These are phyloP conservation scores for Lolium perenne DNA, from an alignment of 176 grass and related monocot species.

Conservation along the genomic window DNA sequence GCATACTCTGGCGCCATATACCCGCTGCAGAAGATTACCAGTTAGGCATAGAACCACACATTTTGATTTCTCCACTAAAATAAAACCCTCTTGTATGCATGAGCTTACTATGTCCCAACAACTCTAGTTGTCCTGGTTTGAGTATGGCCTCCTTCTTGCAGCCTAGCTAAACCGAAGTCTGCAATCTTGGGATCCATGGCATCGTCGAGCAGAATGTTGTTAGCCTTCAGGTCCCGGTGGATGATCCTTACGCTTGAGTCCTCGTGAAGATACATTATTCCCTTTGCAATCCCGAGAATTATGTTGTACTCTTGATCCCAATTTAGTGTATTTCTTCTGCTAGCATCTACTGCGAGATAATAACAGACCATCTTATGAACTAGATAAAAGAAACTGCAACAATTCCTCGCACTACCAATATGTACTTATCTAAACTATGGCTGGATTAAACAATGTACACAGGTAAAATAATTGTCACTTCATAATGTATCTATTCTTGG, in stretches of 20 bases:
- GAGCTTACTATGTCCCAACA: slow-evolving; percentile 54
- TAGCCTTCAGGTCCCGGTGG: slow-evolving; percentile 54
- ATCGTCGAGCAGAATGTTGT: slow-evolving; percentile 44
- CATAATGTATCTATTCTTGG: neutral
- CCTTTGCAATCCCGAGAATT: slow-evolving; percentile 50
- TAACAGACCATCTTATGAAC: neutral
- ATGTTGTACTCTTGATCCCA: slow-evolving; percentile 47
- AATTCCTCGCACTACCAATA: neutral
- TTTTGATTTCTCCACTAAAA: neutral
- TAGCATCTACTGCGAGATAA: slow-evolving; percentile 5
- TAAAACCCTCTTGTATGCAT: neutral
- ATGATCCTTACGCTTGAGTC: slow-evolving; percentile 57
- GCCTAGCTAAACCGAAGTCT: slow-evolving; percentile 47
- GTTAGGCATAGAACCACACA: slow-evolving; percentile 8
- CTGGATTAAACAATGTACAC: neutral
- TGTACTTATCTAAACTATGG: neutral
- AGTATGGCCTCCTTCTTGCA: slow-evolving; percentile 37
- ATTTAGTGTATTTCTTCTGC: slow-evolving; percentile 27
- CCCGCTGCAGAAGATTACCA: slow-evolving; percentile 34
- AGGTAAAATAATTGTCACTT: neutral
- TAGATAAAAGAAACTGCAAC: neutral
- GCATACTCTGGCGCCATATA: slow-evolving; percentile 59
- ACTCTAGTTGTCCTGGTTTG: slow-evolving; percentile 34
- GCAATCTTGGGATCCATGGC: slow-evolving; percentile 53
- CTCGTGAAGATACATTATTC: slow-evolving; percentile 58